Evolutionary conservation across 2,329 filamentous ascomycete species (phyloP).

Genomic region (Aphanocladium album): DNA sequence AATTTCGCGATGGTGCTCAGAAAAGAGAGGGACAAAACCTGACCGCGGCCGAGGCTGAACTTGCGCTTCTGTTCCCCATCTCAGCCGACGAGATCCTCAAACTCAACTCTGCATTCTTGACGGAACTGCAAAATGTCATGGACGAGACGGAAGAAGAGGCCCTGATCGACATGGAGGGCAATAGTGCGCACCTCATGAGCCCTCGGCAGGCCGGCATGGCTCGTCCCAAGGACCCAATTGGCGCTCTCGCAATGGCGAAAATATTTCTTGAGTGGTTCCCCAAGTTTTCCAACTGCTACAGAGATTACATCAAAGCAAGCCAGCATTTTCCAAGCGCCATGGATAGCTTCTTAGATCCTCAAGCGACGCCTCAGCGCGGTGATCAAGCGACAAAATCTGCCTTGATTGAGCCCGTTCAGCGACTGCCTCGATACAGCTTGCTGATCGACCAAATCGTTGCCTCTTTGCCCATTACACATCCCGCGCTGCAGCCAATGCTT

Average conservation of each 20-base stretch:
- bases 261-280: conserved; percentile 89
- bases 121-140: conserved; percentile 69
- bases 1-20: conserved; percentile 69
- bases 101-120: conserved; percentile 75
- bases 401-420: conserved; percentile 92
- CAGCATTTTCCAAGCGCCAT: conserved; percentile 80
- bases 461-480: conserved; percentile 79
- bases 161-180: conserved; percentile 65
- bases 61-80: conserved; percentile 73
- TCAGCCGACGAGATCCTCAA: conserved; percentile 76
- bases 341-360: conserved; percentile 70
- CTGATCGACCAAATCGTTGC: conserved; percentile 94
- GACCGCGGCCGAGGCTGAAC: conserved; percentile 66
- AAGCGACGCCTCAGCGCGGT: conserved; percentile 58
- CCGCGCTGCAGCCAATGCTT: conserved; percentile 75
- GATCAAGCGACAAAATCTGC: conserved; percentile 88
- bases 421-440: conserved; percentile 88
- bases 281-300: conserved; percentile 83
- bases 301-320: conserved; percentile 87
- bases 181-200: conserved; percentile 36
- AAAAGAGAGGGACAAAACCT: conserved; percentile 54
- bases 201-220: conserved; percentile 40
- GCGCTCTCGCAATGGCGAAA: conserved; percentile 71
- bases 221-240: conserved; percentile 65
- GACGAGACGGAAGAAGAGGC: conserved; percentile 81